Percentiles rank a stretch among this genome's conserved stretches.
Evolutionary conservation across 129 eudicot species (phyloP).

Genomic region (Lactuca saligna): DNA sequence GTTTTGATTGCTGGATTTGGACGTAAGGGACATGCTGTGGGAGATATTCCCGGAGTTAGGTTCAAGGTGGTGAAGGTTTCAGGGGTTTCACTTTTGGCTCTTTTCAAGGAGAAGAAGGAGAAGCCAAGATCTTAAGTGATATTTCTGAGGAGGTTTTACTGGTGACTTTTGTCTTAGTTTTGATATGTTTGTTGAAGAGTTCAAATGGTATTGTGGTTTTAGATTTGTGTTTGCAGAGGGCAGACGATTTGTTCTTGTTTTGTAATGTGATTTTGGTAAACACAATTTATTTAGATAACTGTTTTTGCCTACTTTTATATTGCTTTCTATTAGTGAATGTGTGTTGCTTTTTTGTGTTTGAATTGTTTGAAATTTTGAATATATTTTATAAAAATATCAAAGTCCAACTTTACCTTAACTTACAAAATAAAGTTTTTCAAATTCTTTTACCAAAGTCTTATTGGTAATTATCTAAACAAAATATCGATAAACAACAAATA

Average conservation of each 20-base stretch:
- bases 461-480: too few relatives aligned
- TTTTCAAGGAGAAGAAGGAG: slow-evolving; percentile 68
- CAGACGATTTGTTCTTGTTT: slow-evolving; percentile 28
- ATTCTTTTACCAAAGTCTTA: too few relatives aligned
- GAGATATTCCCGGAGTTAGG: slow-evolving; percentile 76
- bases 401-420: too few relatives aligned
- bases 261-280: slow-evolving; percentile 37
- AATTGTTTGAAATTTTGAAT: too few relatives aligned
- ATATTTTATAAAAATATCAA: too few relatives aligned
- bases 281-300: slow-evolving; percentile 27
- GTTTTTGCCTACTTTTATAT: neutral
- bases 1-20: slow-evolving; percentile 77
- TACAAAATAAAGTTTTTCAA: too few relatives aligned
- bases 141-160: neutral
- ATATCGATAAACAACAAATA: too few relatives aligned
- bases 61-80: slow-evolving; percentile 77
- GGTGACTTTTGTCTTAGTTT: neutral
- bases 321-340: neutral
- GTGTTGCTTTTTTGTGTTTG: neutral
- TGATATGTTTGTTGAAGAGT: slow-evolving; percentile 23
- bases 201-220: slow-evolving; percentile 20
- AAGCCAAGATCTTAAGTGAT: slow-evolving; percentile 61
- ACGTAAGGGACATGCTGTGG: slow-evolving; percentile 71
- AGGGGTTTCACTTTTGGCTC: slow-evolving; percentile 65
- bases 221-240: slow-evolving; percentile 26